phyloP scores from a whole-genome alignment of 257 asterid species.

The Parsonsia alboflavescens region DNA sequence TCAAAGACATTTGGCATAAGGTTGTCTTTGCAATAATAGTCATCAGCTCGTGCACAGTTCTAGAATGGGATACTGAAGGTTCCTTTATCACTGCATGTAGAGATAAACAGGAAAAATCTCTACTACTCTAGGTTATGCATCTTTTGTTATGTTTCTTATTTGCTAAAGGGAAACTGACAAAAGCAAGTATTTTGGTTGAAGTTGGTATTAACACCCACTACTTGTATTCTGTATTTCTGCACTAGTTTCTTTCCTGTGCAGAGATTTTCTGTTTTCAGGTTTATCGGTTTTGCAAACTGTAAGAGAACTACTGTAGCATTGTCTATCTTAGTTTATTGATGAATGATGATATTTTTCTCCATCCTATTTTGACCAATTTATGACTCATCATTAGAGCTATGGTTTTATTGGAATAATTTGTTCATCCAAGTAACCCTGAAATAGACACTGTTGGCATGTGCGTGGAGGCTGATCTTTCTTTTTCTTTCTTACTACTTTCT shows the following conservation, averaged over 20 bases:
- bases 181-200: neutral
- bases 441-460: neutral
- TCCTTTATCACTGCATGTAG: neutral
- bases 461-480: neutral
- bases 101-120: neutral
- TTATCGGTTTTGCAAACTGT: neutral
- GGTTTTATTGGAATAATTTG: neutral
- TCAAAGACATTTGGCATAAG: neutral
- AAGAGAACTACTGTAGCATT: neutral
- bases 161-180: neutral
- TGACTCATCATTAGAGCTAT: neutral
- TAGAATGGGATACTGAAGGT: neutral
- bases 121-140: neutral
- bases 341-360: neutral
- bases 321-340: neutral
- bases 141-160: neutral
- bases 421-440: neutral
- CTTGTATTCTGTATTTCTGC: neutral
- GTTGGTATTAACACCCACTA: neutral
- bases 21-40: neutral
- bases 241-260: neutral
- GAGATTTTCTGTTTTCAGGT: neutral
- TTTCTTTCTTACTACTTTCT: neutral
- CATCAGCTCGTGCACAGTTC: neutral
- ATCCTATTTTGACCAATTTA: constrained; percentile 1